A percentile compares a stretch with the other conserved stretches of the same genome.
Evolutionary conservation across 257 asterid genomes (phyloP).

Genomic region (Ligustrum vulgare): DNA sequence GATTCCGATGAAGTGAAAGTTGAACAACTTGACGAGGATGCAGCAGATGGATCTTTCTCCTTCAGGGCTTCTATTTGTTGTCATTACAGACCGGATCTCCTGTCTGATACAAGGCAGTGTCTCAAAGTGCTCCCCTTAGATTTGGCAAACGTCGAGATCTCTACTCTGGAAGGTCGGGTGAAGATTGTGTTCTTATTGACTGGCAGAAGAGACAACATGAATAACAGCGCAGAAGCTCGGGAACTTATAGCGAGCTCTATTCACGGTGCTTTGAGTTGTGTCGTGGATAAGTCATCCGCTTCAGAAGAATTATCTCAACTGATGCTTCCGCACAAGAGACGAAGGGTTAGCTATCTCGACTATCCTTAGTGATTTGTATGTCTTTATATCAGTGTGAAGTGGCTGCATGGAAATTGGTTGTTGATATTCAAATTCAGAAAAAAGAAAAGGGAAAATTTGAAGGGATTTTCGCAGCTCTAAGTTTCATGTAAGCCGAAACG

Average conservation of each 20-base stretch:
- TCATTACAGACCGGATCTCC: constrained; percentile 55
- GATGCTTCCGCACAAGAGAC: constrained; percentile 56
- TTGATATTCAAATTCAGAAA: neutral
- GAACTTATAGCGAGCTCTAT: constrained; percentile 33
- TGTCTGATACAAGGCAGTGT: constrained; percentile 49
- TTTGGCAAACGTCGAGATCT: constrained; percentile 59
- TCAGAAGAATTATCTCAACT: constrained; percentile 47
- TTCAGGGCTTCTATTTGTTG: constrained; percentile 76
- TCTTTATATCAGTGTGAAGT: neutral
- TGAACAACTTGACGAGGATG: constrained; percentile 39
- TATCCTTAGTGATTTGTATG: neutral
- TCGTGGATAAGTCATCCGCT: constrained; percentile 62
- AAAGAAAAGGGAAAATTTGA: neutral
- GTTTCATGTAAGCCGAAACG: neutral
- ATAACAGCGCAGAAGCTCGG: constrained; percentile 3
- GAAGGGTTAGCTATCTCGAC: constrained; percentile 41
- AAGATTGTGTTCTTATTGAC: constrained; percentile 53
- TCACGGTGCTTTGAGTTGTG: constrained; percentile 43
- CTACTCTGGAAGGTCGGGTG: constrained; percentile 63
- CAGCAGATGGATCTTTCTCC: constrained; percentile 37
- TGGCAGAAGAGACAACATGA: constrained; percentile 7
- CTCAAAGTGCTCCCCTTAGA: constrained; percentile 38
- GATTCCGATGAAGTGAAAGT: constrained; percentile 70
- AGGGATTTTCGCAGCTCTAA: neutral
- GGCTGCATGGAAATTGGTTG: neutral